These are phyloP conservation scores for Hymenotorrendiella dingleyae DNA, from an alignment of 2,329 filamentous ascomycete species.

Conservation along the genomic window DNA sequence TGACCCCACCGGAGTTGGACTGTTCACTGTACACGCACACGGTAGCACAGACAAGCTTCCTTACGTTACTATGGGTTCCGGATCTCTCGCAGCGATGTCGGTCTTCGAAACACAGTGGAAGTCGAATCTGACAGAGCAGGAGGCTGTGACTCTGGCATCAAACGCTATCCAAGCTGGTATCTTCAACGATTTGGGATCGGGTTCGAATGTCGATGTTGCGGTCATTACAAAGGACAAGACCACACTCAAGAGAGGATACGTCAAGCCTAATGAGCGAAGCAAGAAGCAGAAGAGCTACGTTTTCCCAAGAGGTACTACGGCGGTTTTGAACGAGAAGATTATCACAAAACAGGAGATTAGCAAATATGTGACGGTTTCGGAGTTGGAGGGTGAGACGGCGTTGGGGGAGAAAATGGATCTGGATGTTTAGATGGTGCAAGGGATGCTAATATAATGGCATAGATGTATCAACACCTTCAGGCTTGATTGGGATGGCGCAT, in stretches of 20 bases:
- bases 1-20: constrained; percentile 88
- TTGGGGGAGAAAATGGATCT: constrained; percentile 67
- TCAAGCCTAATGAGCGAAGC: constrained; percentile 85
- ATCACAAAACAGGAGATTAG: constrained; percentile 91
- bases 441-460: constrained; percentile 6
- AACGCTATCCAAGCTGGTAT: constrained; percentile 95
- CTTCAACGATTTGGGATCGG: constrained; percentile 96
- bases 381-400: constrained; percentile 53
- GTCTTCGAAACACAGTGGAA: constrained; percentile 98
- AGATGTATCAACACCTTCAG: constrained; percentile 11
- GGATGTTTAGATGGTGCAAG: constrained; percentile 45
- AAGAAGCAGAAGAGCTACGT: constrained; percentile 91
- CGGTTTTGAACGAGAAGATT: constrained; percentile 90
- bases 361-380: constrained; percentile 89
- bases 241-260: constrained; percentile 84
- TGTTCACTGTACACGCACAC: constrained; percentile 98
- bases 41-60: constrained; percentile 97
- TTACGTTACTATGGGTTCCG: constrained; percentile 98
- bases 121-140: constrained; percentile 66
- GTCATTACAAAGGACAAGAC: constrained; percentile 96
- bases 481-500: constrained; percentile 7
- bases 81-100: constrained; percentile 93
- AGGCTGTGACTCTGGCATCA: constrained; percentile 74
- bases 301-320: constrained; percentile 88
- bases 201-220: constrained; percentile 94